A percentile compares a stretch with the other conserved stretches of the same genome.
These are phyloP conservation scores for Penicillium argentinense DNA, from an alignment of 495 filamentous ascomycete genomes.

Conservation along the genomic window DNA sequence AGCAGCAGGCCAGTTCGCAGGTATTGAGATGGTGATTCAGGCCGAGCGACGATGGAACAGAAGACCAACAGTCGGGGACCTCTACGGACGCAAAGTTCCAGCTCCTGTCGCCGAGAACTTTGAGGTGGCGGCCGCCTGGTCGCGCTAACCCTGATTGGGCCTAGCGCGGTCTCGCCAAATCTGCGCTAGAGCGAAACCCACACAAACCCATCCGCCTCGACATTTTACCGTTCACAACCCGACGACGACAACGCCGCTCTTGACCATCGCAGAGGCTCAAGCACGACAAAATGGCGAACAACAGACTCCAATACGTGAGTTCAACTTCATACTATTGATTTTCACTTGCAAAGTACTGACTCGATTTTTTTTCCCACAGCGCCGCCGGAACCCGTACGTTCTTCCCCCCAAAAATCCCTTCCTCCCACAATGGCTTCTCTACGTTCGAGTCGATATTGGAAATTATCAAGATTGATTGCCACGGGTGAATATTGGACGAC, in stretches of 20 bases:
- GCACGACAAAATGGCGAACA: slow-evolving; percentile 63
- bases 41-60: slow-evolving; percentile 45
- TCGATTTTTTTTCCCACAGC: slow-evolving; percentile 43
- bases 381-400: slow-evolving; percentile 89
- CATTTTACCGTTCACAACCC: slow-evolving; percentile 44
- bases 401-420: slow-evolving; percentile 23
- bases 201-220: slow-evolving; percentile 46
- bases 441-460: slow-evolving; percentile 17
- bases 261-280: slow-evolving; percentile 47
- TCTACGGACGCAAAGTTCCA: slow-evolving; percentile 39
- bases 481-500: slow-evolving; percentile 13
- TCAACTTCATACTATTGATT: slow-evolving; percentile 1
- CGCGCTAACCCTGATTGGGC: slow-evolving; percentile 28
- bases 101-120: slow-evolving; percentile 34
- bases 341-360: slow-evolving; percentile 22
- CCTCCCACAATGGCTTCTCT: slow-evolving; percentile 11
- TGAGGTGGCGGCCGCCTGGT: slow-evolving; percentile 42
- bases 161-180: slow-evolving; percentile 49
- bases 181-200: slow-evolving; percentile 54
- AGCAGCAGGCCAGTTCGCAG: not conserved
- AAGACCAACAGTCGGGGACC: slow-evolving; percentile 56
- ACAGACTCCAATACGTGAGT: slow-evolving; percentile 75
- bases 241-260: slow-evolving; percentile 59
- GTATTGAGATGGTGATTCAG: not conserved
- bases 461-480: slow-evolving; percentile 14